These are phyloP conservation scores for Penicillium sp. DNA, from an alignment of 2,329 filamentous ascomycete species.

Conservation along the genomic window DNA sequence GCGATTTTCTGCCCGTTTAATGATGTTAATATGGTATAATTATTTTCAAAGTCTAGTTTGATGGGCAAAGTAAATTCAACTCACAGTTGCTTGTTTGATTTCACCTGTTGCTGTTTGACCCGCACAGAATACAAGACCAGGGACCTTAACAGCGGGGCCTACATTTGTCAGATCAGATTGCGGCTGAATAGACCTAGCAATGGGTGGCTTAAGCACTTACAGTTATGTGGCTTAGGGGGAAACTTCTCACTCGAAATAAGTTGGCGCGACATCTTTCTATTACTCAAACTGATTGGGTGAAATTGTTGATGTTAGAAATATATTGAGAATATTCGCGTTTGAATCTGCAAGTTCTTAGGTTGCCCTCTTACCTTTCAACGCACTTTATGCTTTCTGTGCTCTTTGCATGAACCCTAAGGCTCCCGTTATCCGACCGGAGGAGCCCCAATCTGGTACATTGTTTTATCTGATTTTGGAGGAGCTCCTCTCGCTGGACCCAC, in stretches of 20 bases:
- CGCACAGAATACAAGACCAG: constrained; percentile 50
- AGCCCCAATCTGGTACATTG: not conserved
- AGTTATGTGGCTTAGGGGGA: constrained; percentile 50
- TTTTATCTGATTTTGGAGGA: not conserved
- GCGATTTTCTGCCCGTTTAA: constrained; percentile 26
- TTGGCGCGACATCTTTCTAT: constrained; percentile 44
- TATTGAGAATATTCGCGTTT: not conserved
- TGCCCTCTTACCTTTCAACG: not conserved
- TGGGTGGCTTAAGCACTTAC: constrained; percentile 24
- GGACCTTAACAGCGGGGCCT: constrained; percentile 48
- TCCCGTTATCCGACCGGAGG: not conserved
- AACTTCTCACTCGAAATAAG: constrained; percentile 51
- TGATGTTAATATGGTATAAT: not conserved
- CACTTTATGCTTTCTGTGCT: not conserved
- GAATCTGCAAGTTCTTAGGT: not conserved
- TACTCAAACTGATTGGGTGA: not conserved
- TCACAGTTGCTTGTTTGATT: constrained; percentile 49
- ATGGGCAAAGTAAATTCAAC: constrained; percentile 1
- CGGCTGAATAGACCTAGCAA: not conserved
- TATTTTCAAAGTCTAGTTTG: not conserved
- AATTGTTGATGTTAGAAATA: not conserved
- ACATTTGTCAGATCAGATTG: not conserved
- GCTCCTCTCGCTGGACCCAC: too few species aligned
- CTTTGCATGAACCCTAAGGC: too few species aligned
- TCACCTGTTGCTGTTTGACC: constrained; percentile 53